Evolutionary conservation across 805 yeast species (phyloP).

Genomic region (Nakazawaea ambrosiae): DNA sequence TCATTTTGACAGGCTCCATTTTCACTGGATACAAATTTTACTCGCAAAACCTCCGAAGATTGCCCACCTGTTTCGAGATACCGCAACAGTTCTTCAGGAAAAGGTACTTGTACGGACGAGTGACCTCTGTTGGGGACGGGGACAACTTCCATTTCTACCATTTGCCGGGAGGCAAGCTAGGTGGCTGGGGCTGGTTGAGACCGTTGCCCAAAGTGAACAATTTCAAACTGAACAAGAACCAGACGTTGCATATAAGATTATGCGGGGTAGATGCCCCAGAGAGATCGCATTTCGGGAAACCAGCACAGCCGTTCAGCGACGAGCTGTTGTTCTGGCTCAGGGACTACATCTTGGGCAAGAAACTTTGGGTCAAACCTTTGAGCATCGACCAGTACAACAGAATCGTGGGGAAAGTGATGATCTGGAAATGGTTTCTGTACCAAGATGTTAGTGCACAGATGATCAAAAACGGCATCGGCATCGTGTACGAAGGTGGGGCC

Average conservation of each 20-base stretch:
- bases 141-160: slow-evolving; percentile 92
- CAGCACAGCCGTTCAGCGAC: slow-evolving; percentile 80
- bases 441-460: slow-evolving; percentile 83
- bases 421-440: slow-evolving; percentile 41
- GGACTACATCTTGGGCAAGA: slow-evolving; percentile 53
- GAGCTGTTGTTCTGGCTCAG: slow-evolving; percentile 82
- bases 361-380: slow-evolving; percentile 70
- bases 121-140: slow-evolving; percentile 91
- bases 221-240: slow-evolving; percentile 39
- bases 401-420: slow-evolving; percentile 70
- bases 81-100: slow-evolving; percentile 38
- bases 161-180: slow-evolving; percentile 81
- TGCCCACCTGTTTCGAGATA: slow-evolving; percentile 41
- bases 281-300: slow-evolving; percentile 87
- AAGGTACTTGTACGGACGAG: slow-evolving; percentile 56
- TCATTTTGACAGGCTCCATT: slow-evolving; percentile 25
- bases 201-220: slow-evolving; percentile 48
- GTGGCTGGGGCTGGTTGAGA: slow-evolving; percentile 95
- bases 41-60: slow-evolving; percentile 38
- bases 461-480: slow-evolving; percentile 76
- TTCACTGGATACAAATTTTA: slow-evolving; percentile 38
- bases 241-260: slow-evolving; percentile 74
- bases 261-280: slow-evolving; percentile 98
- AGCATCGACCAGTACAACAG: slow-evolving; percentile 84
- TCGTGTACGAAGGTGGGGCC: slow-evolving; percentile 76